A percentile compares a stretch with the other conserved stretches of the same genome.
These are phyloP conservation scores for Stachybotrys chlorohalonatus DNA, from an alignment of 2,329 filamentous ascomycete genomes.

Conservation along the genomic window DNA sequence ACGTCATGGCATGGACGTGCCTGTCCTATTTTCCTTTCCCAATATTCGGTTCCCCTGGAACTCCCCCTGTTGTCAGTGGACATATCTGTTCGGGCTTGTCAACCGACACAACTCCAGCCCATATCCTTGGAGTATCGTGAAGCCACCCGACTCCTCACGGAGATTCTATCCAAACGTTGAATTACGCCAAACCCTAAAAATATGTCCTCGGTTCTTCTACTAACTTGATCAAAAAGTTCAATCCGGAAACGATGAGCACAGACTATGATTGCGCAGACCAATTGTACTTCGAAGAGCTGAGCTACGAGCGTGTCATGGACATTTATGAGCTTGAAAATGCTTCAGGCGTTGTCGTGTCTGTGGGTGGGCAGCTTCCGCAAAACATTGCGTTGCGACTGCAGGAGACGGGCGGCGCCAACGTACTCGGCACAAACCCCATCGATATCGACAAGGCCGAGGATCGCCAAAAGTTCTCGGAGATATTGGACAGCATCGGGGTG, in stretches of 20 bases:
- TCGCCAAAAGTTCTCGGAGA: constrained; percentile 95
- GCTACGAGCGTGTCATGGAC: constrained; percentile 97
- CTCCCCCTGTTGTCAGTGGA: too few relatives aligned
- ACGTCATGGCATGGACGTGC: too few relatives aligned
- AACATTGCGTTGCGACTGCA: constrained; percentile 94
- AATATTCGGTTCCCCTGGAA: too few relatives aligned
- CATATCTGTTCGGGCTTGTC: too few relatives aligned
- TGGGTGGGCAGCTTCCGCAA: constrained; percentile 92
- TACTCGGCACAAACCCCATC: constrained; percentile 84
- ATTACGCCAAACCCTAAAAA: neutral
- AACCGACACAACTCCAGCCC: too few relatives aligned
- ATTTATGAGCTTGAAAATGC: constrained; percentile 91
- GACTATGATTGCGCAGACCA: constrained; percentile 86
- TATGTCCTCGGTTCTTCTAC: neutral
- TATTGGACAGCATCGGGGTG: constrained; percentile 91
- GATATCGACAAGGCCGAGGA: constrained; percentile 98
- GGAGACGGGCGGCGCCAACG: constrained; percentile 79
- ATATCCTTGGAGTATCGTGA: too few relatives aligned
- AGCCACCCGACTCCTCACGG: too few relatives aligned
- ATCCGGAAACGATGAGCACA: constrained; percentile 72
- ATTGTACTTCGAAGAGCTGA: constrained; percentile 94
- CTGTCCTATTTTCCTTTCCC: too few relatives aligned
- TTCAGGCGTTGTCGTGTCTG: constrained; percentile 83
- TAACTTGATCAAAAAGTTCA: constrained; percentile 35
- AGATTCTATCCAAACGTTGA: too few relatives aligned